phyloP scores from a whole-genome alignment of 352 stramenopile species.

The Pythium periplocum region DNA sequence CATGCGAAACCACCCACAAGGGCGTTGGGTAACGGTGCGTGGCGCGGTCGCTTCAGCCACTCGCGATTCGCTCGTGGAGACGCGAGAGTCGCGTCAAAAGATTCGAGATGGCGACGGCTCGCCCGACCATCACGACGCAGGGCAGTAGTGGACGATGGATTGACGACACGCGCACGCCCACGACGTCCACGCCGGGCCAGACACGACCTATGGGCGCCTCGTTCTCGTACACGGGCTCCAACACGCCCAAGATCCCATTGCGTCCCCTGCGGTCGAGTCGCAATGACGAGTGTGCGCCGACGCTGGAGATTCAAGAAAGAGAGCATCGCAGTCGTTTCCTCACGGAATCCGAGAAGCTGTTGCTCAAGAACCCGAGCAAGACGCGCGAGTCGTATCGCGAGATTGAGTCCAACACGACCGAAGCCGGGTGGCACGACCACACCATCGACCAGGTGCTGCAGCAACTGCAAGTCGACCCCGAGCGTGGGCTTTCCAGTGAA shows the following conservation, averaged over 20 bases:
- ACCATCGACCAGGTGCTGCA: conserved; percentile 19
- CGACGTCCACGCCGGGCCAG: conserved; percentile 6
- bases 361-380: conserved; percentile 25
- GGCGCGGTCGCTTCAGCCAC: neutral
- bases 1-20: too few relatives aligned
- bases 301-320: neutral
- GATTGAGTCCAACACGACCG: conserved; percentile 24
- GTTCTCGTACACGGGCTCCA: conserved; percentile 19
- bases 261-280: conserved; percentile 11
- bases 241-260: conserved; percentile 16
- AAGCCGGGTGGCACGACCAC: conserved; percentile 26
- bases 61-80: neutral
- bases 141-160: conserved; percentile 2
- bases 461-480: conserved; percentile 24
- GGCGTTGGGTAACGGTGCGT: neutral
- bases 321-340: conserved; percentile 28
- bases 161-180: conserved; percentile 2
- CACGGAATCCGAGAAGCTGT: conserved; percentile 29
- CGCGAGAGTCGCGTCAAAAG: conserved; percentile 23
- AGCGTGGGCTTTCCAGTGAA: conserved; percentile 7
- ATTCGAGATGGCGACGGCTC: conserved; percentile 29
- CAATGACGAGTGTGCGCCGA: neutral
- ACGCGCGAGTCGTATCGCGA: conserved; percentile 31
- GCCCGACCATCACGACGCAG: conserved; percentile 17
- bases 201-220: conserved; percentile 1